Evolutionary conservation across 2,329 filamentous ascomycete species (phyloP).

Genomic region (Teratosphaeria zuluensis): DNA sequence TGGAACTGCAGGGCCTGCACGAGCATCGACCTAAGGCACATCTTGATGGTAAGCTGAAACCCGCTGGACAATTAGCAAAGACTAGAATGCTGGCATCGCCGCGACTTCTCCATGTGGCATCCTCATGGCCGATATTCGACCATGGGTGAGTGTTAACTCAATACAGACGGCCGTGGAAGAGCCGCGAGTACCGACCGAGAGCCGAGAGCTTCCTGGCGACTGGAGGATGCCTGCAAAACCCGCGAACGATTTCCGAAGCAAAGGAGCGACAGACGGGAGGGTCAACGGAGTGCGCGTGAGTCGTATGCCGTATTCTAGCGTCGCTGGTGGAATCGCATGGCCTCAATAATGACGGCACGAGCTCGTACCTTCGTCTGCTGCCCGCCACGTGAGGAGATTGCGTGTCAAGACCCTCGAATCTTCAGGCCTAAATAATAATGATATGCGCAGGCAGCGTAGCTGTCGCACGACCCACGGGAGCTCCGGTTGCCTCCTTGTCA

Average conservation of each 20-base stretch:
- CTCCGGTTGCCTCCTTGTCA: not conserved
- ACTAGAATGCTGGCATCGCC: not conserved
- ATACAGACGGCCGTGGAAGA: not conserved
- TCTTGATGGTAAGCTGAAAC: not conserved
- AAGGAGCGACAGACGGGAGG: not conserved
- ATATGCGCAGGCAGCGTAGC: not conserved
- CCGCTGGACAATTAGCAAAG: not conserved
- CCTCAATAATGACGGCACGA: not conserved
- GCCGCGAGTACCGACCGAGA: not conserved
- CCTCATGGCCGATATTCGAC: not conserved
- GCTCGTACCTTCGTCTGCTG: not conserved
- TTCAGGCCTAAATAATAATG: not conserved
- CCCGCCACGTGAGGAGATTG: not conserved
- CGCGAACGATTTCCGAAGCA: not conserved
- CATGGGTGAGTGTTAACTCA: not conserved
- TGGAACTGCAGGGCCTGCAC: not conserved
- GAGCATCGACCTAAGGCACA: not conserved
- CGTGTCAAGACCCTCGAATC: not conserved
- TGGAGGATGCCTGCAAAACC: not conserved
- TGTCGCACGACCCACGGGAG: not conserved
- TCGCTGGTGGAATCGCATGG: not conserved
- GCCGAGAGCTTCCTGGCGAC: not conserved
- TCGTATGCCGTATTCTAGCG: not conserved
- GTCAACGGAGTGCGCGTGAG: not conserved
- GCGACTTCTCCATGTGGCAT: not conserved